Evolutionary conservation across 257 asterid genomes (phyloP).

Genomic region (Solanum boliviense): DNA sequence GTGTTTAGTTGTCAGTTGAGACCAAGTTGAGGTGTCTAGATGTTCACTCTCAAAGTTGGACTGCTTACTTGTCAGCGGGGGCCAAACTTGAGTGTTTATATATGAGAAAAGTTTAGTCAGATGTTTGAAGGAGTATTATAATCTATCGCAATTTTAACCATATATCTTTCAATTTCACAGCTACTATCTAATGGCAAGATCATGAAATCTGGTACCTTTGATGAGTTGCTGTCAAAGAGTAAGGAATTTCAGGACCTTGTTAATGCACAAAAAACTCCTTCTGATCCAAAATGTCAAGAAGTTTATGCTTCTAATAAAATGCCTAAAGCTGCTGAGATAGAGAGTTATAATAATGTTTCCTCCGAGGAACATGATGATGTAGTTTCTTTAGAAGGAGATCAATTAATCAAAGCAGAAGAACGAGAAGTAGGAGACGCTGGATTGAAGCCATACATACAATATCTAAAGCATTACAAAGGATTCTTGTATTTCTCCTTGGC

Average conservation of each 20-base stretch:
- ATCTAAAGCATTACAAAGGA: constrained; percentile 60
- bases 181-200: constrained; percentile 10
- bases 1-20: no score
- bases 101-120: not conserved
- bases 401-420: constrained; percentile 77
- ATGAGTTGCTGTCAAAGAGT: constrained; percentile 22
- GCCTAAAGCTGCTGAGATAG: constrained; percentile 7
- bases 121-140: not conserved
- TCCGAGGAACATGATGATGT: constrained; percentile 1
- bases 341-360: constrained; percentile 12
- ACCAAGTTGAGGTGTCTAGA: no score
- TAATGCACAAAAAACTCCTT: constrained; percentile 35
- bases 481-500: constrained; percentile 38
- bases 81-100: no score
- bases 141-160: no score
- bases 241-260: constrained; percentile 34
- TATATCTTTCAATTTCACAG: no score
- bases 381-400: constrained; percentile 27
- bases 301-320: constrained; percentile 6
- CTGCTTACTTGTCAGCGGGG: no score
- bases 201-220: constrained; percentile 18
- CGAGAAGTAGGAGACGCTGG: constrained; percentile 77
- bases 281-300: constrained; percentile 23
- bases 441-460: constrained; percentile 57
- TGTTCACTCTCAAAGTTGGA: no score